Evolutionary conservation across 371 early-diverging fungal species (phyloP), one percentile per base, ranked within the genome.

Genomic region (Syncephalastrum racemosum): DNA sequence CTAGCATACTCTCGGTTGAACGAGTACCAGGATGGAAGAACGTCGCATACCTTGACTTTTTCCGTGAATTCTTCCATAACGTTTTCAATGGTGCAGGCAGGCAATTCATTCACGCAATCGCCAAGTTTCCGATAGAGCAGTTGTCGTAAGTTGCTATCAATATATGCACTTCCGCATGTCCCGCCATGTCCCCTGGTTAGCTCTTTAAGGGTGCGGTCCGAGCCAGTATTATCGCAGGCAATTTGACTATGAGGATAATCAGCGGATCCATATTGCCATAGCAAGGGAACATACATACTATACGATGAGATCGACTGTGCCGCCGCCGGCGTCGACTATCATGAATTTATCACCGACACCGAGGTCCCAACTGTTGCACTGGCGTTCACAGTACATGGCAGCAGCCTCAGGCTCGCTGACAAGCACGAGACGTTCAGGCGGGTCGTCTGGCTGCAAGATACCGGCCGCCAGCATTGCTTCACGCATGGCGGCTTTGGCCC

Each of bases 251-350:
- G 14, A 18, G n/a, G 24, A 20, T 42, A 25, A 16, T 52, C 13
- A 52, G 44, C 12, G 10, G 36, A 10, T 31, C 5, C 10, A 5
- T 31, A 31, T 31, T 10, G 36, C 2, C 6, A 45, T 15, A 14
- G 16, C 2, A 25, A 36, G 25, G 3, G 12, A 24, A 65, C 58
- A 39, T 59, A 63, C 39, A 14, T 45, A 65, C 65, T 65, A 66
- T 22, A 74, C 63, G 25, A 76, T 82, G 46, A 85, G 55, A 67
- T 85, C 85, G 0, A 85, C 80, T 1, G 85, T 85, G 48, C 85
- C 83, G 49, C 85, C 85, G 58, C 85, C 85, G 41, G 84, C 83
- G 74, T 85, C 85, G 49, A 82, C 79, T 43, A 85, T 81, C 75
- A 85, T 80, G 58, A 85, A 83, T 13, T 58, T 64, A 45, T 72